Conservation (phyloP, 768 basidiomycete genomes). For the Podaxis carcinomalis region DNA sequence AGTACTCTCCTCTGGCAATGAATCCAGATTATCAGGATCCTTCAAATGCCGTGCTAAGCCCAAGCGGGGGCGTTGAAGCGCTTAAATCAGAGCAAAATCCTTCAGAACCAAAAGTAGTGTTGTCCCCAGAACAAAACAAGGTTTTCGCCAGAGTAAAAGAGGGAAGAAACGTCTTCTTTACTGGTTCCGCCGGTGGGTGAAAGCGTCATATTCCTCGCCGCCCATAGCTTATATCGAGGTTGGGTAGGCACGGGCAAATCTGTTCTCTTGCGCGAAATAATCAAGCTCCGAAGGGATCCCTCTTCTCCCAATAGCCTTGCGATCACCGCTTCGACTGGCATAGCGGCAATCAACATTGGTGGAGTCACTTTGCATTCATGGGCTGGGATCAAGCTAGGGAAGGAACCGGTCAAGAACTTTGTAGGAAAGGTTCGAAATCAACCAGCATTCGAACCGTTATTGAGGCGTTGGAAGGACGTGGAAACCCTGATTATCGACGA, state of each 20-base stretch:
- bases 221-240: neutral
- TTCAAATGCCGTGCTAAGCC: neutral
- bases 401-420: slow-evolving; percentile 47
- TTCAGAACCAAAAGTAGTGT: slow-evolving; percentile 20
- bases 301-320: slow-evolving; percentile 38
- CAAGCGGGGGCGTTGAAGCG: neutral
- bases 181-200: slow-evolving; percentile 73
- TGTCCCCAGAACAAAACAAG: slow-evolving; percentile 49
- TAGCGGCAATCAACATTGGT: slow-evolving; percentile 80
- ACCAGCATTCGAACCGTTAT: slow-evolving; percentile 30
- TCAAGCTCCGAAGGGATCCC: slow-evolving; percentile 34
- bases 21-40: neutral
- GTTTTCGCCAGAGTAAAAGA: slow-evolving; percentile 51
- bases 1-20: too few species aligned
- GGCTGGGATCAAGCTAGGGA: slow-evolving; percentile 78
- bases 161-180: slow-evolving; percentile 76
- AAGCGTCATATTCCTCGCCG: neutral
- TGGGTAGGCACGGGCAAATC: slow-evolving; percentile 78
- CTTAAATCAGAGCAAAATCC: neutral
- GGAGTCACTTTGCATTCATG: slow-evolving; percentile 79
- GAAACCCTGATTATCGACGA: slow-evolving; percentile 80
- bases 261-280: slow-evolving; percentile 73
- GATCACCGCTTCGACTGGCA: slow-evolving; percentile 78
- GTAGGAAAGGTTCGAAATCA: slow-evolving; percentile 50
- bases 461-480: slow-evolving; percentile 59